phyloP scores from a whole-genome alignment of 2,329 filamentous ascomycete species.

The Fusarium siculi region DNA sequence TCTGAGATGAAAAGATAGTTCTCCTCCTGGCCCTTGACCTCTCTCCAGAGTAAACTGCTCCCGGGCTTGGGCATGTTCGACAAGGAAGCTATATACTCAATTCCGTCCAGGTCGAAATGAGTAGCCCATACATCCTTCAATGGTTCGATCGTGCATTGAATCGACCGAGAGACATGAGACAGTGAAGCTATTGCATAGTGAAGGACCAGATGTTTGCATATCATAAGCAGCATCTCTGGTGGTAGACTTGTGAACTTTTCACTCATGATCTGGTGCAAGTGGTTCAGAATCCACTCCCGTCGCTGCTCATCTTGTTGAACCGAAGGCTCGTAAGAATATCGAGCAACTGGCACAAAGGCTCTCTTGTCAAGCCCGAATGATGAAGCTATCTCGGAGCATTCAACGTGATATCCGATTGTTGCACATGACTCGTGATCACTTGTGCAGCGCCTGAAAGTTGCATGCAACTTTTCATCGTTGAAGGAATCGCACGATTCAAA shows the following conservation, averaged over 20 bases:
- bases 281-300: slow-evolving; percentile 3
- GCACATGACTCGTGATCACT: slow-evolving; percentile 17
- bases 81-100: slow-evolving; percentile 22
- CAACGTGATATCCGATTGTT: slow-evolving; percentile 20
- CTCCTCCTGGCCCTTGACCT: accelerated
- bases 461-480: not conserved
- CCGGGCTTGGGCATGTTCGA: slow-evolving; percentile 5
- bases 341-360: slow-evolving; percentile 2
- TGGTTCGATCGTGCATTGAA: not conserved
- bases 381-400: slow-evolving; percentile 13
- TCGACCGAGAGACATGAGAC: not conserved
- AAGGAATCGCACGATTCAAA: not conserved
- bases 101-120: slow-evolving; percentile 17
- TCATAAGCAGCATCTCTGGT: slow-evolving; percentile 5
- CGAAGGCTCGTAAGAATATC: slow-evolving; percentile 24
- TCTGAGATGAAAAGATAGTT: slow-evolving; percentile 17
- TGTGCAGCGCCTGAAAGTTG: slow-evolving; percentile 16
- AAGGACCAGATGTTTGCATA: slow-evolving; percentile 4
- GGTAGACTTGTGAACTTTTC: slow-evolving; percentile 4
- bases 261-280: slow-evolving; percentile 2
- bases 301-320: slow-evolving; percentile 6
- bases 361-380: not conserved
- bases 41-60: slow-evolving; percentile 6
- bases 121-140: slow-evolving; percentile 21
- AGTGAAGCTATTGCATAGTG: slow-evolving; percentile 21